These are phyloP conservation scores for Drechmeria coniospora DNA, from an alignment of 2,329 filamentous ascomycete species.

Conservation along the genomic window DNA sequence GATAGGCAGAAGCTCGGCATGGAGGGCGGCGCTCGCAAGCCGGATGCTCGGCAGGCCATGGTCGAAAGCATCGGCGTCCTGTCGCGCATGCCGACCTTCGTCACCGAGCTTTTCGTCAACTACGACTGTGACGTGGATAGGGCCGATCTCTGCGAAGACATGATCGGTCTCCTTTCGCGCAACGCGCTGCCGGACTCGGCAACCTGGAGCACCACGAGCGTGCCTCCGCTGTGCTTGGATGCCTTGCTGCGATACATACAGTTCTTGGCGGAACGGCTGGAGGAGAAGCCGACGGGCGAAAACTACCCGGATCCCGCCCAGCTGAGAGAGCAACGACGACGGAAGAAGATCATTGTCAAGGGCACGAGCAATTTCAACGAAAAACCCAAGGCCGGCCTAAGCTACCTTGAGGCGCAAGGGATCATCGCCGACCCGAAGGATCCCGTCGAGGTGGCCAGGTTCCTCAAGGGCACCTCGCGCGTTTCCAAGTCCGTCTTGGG, in stretches of 20 bases:
- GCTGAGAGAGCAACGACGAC: conserved; percentile 57
- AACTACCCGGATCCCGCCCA: conserved; percentile 49
- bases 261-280: conserved; percentile 74
- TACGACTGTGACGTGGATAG: conserved; percentile 93
- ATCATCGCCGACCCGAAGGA: conserved; percentile 67
- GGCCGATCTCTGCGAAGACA: conserved; percentile 84
- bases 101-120: conserved; percentile 92
- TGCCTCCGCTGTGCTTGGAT: conserved; percentile 86
- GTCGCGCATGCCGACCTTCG: conserved; percentile 83
- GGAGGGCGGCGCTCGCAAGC: conserved; percentile 81
- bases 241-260: conserved; percentile 83
- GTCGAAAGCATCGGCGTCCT: conserved; percentile 89
- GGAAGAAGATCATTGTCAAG: conserved; percentile 78
- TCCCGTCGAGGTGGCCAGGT: conserved; percentile 65
- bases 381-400: conserved; percentile 76
- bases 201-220: conserved; percentile 97
- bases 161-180: conserved; percentile 79
- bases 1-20: conserved; percentile 85
- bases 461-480: conserved; percentile 73
- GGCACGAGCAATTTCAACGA: conserved; percentile 91
- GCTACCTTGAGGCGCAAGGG: conserved; percentile 69
- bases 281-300: conserved; percentile 49
- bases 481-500: conserved; percentile 84
- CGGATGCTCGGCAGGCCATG: conserved; percentile 95
- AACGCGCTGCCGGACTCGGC: conserved; percentile 95